phyloP scores from a whole-genome alignment of 2,329 filamentous ascomycete species.

The Pseudogymnoascus pannorum region DNA sequence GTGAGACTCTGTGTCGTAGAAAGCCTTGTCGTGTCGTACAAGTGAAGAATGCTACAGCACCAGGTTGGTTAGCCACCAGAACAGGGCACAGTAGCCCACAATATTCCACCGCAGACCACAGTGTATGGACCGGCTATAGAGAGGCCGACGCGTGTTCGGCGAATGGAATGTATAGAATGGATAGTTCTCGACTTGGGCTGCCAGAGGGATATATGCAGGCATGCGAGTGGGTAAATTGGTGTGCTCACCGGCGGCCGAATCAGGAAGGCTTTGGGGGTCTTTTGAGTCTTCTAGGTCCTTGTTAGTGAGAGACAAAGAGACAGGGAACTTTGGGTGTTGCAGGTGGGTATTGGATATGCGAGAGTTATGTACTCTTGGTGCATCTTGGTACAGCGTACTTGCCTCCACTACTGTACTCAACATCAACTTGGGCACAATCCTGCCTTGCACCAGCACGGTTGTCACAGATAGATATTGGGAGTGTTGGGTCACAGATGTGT shows the following conservation, averaged over 20 bases:
- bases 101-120: background rate
- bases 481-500: background rate
- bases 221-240: background rate
- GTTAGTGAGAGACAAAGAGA: background rate
- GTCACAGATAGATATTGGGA: background rate
- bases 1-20: background rate
- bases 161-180: background rate
- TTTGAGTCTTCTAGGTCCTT: background rate
- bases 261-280: background rate
- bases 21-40: background rate
- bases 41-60: background rate
- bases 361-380: background rate
- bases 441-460: background rate
- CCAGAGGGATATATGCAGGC: background rate
- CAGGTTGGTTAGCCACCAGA: background rate
- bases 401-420: background rate
- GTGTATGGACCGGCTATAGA: background rate
- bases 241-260: background rate
- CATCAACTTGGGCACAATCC: background rate
- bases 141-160: background rate
- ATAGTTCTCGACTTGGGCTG: background rate
- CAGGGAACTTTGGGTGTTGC: background rate
- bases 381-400: background rate
- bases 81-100: background rate
- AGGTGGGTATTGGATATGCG: background rate